phyloP scores from a whole-genome alignment of 495 filamentous ascomycete genomes.

The Talaromyces wortmannii region DNA sequence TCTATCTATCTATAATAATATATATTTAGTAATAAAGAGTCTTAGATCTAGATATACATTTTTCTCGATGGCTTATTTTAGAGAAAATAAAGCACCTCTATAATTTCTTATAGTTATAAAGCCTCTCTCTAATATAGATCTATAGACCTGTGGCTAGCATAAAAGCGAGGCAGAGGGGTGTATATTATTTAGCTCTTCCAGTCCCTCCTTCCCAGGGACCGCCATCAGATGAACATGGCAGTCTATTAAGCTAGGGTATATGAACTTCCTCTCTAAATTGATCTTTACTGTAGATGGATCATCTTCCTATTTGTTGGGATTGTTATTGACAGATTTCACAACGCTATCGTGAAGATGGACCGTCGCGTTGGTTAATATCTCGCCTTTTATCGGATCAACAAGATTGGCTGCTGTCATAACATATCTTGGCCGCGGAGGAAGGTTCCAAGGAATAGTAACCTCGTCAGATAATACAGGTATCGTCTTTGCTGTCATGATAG shows the following conservation, averaged over 20 bases:
- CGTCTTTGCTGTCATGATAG: neutral
- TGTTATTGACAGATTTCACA: slow-evolving; percentile 11
- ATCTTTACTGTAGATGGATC: slow-evolving; percentile 10
- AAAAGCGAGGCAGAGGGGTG: slow-evolving; percentile 15
- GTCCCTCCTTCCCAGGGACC: slow-evolving; percentile 26
- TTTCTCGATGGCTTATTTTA: slow-evolving; percentile 45
- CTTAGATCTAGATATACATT: slow-evolving; percentile 39
- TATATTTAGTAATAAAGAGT: slow-evolving; percentile 37
- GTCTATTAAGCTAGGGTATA: slow-evolving; percentile 53
- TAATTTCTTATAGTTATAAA: slow-evolving; percentile 49
- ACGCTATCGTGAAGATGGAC: slow-evolving; percentile 17
- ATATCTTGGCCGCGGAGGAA: slow-evolving; percentile 11
- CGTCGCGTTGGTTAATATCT: slow-evolving; percentile 14
- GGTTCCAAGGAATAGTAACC: slow-evolving; percentile 27
- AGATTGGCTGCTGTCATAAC: slow-evolving; percentile 23
- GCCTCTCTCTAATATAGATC: slow-evolving; percentile 42
- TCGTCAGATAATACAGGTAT: neutral
- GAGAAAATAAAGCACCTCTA: slow-evolving; percentile 39
- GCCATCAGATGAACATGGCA: slow-evolving; percentile 49
- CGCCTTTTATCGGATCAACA: slow-evolving; percentile 21
- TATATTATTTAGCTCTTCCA: slow-evolving; percentile 15
- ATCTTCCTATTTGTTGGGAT: neutral
- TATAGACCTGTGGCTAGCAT: slow-evolving; percentile 37
- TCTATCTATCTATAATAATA: slow-evolving; percentile 44
- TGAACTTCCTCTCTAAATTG: slow-evolving; percentile 36